Conservation (phyloP, 495 filamentous ascomycete genomes). For the Hypoxylon intermedium region DNA sequence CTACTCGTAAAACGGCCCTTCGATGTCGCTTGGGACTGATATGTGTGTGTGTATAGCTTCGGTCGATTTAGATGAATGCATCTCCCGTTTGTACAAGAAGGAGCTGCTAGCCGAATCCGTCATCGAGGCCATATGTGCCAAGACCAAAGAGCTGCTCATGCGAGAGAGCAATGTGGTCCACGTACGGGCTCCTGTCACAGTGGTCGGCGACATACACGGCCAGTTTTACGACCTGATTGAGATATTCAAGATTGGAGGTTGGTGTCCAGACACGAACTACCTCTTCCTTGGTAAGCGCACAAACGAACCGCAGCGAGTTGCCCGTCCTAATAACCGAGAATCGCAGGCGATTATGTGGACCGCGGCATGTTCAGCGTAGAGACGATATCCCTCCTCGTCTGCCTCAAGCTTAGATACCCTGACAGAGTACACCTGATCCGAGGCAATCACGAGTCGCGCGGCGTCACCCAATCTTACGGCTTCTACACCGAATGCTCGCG, state of each 20-base stretch:
- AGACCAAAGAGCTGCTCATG: conserved; percentile 98
- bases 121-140: conserved; percentile 98
- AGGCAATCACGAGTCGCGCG: conserved; percentile 95
- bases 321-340: background rate
- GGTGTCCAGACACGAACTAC: conserved; percentile 96
- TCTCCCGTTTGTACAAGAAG: conserved; percentile 92
- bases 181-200: conserved; percentile 94
- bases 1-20: conserved; percentile 11
- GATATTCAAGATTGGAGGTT: conserved; percentile 98
- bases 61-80: conserved; percentile 98
- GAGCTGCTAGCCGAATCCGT: conserved; percentile 96
- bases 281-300: conserved; percentile 81
- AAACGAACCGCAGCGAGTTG: background rate
- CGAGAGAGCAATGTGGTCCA: conserved; percentile 99
- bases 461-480: conserved; percentile 97
- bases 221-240: conserved; percentile 99
- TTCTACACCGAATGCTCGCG: conserved; percentile 98
- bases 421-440: conserved; percentile 91
- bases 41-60: conserved; percentile 66
- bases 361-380: conserved; percentile 96
- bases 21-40: conserved; percentile 13
- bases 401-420: conserved; percentile 92
- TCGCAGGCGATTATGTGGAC: conserved; percentile 91
- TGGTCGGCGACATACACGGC: conserved; percentile 97
- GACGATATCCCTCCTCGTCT: conserved; percentile 94